Base-by-base conservation (phyloP, 441 rosid genomes). In the Aquilaria agallochum region DNA sequence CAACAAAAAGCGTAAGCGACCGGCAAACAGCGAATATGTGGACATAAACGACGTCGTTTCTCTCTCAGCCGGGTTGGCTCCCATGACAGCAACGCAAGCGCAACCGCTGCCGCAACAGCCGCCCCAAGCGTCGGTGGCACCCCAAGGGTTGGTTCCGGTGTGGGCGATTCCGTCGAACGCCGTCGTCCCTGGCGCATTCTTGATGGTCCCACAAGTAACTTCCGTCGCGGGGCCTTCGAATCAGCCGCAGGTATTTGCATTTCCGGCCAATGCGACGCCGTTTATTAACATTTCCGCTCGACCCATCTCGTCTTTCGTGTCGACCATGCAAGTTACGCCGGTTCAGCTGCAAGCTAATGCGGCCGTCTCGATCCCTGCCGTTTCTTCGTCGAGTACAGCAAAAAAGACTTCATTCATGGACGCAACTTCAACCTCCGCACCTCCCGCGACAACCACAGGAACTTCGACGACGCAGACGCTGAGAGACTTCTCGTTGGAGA, bases 91-190 rank as follows among this genome's bases (percentile, higher is more conserved):
- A 5, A 34, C 67, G 45, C 53, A 55, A 7, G 61, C 57, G 33
- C 57, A 31, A 31, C 74, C 15, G 27, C 7, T 2, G n/a, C 72
- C 11, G 12, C 62, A 9, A 42, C 52, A 30, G 30, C 75, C 57
- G 11, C 63, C 15, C 0, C 68, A 55, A 20, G 68, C 66, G 8
- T 55, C 67, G 47, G 68, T 51, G 11, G 32, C 77, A 53, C 87
- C 87, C 33, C 87, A 75, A 61, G 85, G 84, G 32, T 65, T 85
- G 69, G 72, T 80, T 59, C 86, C 88, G 10, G 72, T 85, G 81
- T 82, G 88, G 90, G 84, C 90, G 45, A 68, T 85, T 63, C 90
- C 84, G 0, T 74, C 90, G 9, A 82, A 68, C 81, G 67, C 74
- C 32, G 65, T 78, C 68, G 69, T 81, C 63, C 86, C 95, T 0